phyloP scores from a whole-genome alignment of 805 yeast species.

The Kuraishia borneana region DNA sequence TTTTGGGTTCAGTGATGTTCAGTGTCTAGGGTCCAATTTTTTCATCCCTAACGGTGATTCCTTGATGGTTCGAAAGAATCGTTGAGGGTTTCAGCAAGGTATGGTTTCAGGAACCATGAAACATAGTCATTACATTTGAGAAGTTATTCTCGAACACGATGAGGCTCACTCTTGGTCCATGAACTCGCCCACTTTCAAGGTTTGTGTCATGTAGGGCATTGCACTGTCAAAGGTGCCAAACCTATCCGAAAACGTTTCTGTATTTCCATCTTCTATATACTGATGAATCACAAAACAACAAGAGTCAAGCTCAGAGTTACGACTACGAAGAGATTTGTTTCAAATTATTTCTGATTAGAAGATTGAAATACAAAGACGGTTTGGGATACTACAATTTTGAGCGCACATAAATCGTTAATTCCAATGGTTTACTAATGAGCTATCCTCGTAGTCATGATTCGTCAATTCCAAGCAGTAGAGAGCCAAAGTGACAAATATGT shows the following conservation, averaged over 20 bases:
- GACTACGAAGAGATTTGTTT: slow-evolving; percentile 50
- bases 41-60: too few relatives aligned
- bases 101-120: slow-evolving; percentile 12
- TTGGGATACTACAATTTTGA: neutral
- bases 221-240: slow-evolving; percentile 65
- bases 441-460: slow-evolving; percentile 21
- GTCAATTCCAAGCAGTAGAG: slow-evolving; percentile 72
- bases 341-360: slow-evolving; percentile 26
- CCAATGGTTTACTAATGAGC: slow-evolving; percentile 21
- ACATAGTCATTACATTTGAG: slow-evolving; percentile 69
- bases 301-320: slow-evolving; percentile 85
- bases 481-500: slow-evolving; percentile 70
- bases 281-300: slow-evolving; percentile 76
- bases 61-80: too few relatives aligned
- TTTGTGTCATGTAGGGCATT: slow-evolving; percentile 18
- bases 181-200: slow-evolving; percentile 19
- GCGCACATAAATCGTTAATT: slow-evolving; percentile 2
- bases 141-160: slow-evolving; percentile 46
- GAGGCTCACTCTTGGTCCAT: slow-evolving; percentile 77
- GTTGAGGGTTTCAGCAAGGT: neutral
- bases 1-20: too few relatives aligned
- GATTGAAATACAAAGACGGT: neutral
- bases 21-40: too few relatives aligned
- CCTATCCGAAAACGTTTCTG: slow-evolving; percentile 14
- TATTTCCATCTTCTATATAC: slow-evolving; percentile 11